Base-by-base conservation (phyloP, 257 asterid genomes). In the Solanum appendiculatum region DNA sequence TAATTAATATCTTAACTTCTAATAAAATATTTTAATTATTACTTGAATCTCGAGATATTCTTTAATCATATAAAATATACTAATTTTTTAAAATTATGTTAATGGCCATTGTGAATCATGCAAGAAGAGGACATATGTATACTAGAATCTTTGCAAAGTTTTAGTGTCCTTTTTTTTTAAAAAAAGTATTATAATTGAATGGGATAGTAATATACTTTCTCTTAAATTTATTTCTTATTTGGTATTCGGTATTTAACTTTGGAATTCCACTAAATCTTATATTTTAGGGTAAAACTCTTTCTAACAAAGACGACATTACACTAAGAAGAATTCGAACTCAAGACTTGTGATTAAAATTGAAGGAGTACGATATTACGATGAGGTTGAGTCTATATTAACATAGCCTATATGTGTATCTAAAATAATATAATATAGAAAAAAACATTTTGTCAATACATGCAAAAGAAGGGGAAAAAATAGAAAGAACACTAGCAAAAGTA, bases 231-330 rank as follows among this genome's bases (percentile, higher is more conserved):
- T 51, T 18, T 18, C 10, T 0, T 4, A 54, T 54, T 0, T 1
- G n/a, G 0, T 54, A 3, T 54, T 54, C 21, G 63, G 18, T 54
- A n/a, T n/a, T n/a, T n/a, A 54, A 46, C 56, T 46, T 14, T 46
- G 5, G 7, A 46, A 7, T 46, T 46, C 1, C 20, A 14, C 2
- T 46, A 46, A 18, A 46, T 46, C 7, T 46, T n/a, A n/a, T n/a
- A n/a, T n/a, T n/a, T 54, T 0, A 18, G 25, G 1, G 16, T 48
- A 48, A 48, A 48, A 48, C 0, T 2, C 2, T 54, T 54, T 54
- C 1, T 54, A 6, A 18, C 4, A 51, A 2, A 51, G 0, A 0
- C 6, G 23, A 18, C 3, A 16, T 0, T 51, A 0, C 18, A 51
- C 2, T 4, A 51, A 51, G 18, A 18, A 18, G 2, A 54, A 54